Percentiles rank a stretch among this genome's conserved stretches.
These are phyloP conservation scores for Gliomastix tumulicola DNA, from an alignment of 2,329 filamentous ascomycete genomes.

Conservation along the genomic window DNA sequence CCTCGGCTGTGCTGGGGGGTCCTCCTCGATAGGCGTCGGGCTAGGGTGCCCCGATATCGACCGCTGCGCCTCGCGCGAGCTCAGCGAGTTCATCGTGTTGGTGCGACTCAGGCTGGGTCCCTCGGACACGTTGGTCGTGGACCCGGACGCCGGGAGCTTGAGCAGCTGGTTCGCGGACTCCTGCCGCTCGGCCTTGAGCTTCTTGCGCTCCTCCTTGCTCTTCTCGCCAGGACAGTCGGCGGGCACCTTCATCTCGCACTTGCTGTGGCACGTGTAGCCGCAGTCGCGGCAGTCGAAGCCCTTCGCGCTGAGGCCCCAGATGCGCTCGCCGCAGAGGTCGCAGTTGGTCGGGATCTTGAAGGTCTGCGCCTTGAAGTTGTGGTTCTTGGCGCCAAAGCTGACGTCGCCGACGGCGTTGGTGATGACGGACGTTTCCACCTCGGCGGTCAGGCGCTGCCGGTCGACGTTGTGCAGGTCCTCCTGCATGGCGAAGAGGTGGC, in stretches of 20 bases:
- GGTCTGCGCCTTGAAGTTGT: slow-evolving; percentile 97
- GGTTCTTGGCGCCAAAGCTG: slow-evolving; percentile 84
- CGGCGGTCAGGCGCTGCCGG: slow-evolving; percentile 75
- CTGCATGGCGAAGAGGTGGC: slow-evolving; percentile 75
- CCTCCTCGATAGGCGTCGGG: slow-evolving; percentile 44
- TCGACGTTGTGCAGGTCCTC: slow-evolving; percentile 82
- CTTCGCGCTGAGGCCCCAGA: slow-evolving; percentile 95
- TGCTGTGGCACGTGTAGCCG: slow-evolving; percentile 96
- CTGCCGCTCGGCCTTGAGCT: slow-evolving; percentile 80
- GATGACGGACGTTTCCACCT: slow-evolving; percentile 90
- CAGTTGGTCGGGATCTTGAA: slow-evolving; percentile 99
- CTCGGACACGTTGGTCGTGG: slow-evolving; percentile 43
- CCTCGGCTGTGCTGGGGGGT: slow-evolving; percentile 17
- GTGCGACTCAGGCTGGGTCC: slow-evolving; percentile 65
- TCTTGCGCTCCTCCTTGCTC: slow-evolving; percentile 92
- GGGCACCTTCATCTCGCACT: slow-evolving; percentile 98
- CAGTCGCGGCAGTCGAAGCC: slow-evolving; percentile 95
- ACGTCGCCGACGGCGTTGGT: slow-evolving; percentile 88
- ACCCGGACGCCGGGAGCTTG: slow-evolving; percentile 24
- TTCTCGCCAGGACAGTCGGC: slow-evolving; percentile 92
- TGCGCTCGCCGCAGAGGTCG: slow-evolving; percentile 90
- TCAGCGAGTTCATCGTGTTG: slow-evolving; percentile 86
- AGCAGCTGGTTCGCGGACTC: slow-evolving; percentile 61
- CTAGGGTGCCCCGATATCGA: slow-evolving; percentile 37
- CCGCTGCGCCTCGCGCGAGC: slow-evolving; percentile 73